Base-by-base conservation (phyloP, 768 basidiomycete genomes). In the Tubosaeta sp. region DNA sequence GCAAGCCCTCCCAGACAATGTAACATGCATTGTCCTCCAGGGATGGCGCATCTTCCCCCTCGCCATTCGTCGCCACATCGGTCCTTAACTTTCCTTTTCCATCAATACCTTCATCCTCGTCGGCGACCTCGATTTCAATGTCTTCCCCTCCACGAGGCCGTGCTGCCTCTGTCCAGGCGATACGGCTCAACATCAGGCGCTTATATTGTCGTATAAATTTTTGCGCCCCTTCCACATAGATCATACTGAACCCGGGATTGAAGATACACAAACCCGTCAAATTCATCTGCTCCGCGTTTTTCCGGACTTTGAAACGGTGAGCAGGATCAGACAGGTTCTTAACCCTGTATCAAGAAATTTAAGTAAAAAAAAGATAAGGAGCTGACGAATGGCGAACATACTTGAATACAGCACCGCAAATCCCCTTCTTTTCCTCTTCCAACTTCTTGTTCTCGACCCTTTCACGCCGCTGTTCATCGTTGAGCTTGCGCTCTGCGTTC, bases 231-330 rank as follows among this genome's bases (percentile, higher is more conserved):
- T 99, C 96, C 51, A 96, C 90, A 59, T 95, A 89, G 42, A 99
- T 83, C 75, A 98, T 78, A 61, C 80, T 86, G 76, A 97, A 97
- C 27, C 79, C 71, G 0, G 93, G 87, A 64, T 94, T 84, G 79
- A 93, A 92, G 62, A 96, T 86, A 62, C 90, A 93, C 31, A 94
- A 73, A 10, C 96, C 96, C 0, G 90, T 86, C 13, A 98, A 76
- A 53, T 82, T 84, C 66, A 87, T 77, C 65, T 96, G 93, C 62
- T 95, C 90, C 1, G 96, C 96, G 61, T 98, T 98, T 76, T 90
- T 94, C 52, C 90, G 84, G 46, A 97, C 90, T 74, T 98, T 99
- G 78, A 92, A 97, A 53, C 90, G 86, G 60, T 99, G 96, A 11
- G 90, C 78, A 1, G 88, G 92, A 65, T 98, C 94, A n/a, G 84